These are phyloP conservation scores for Schwanniomyces occidentalis DNA, from an alignment of 805 yeast species.

Conservation along the genomic window DNA sequence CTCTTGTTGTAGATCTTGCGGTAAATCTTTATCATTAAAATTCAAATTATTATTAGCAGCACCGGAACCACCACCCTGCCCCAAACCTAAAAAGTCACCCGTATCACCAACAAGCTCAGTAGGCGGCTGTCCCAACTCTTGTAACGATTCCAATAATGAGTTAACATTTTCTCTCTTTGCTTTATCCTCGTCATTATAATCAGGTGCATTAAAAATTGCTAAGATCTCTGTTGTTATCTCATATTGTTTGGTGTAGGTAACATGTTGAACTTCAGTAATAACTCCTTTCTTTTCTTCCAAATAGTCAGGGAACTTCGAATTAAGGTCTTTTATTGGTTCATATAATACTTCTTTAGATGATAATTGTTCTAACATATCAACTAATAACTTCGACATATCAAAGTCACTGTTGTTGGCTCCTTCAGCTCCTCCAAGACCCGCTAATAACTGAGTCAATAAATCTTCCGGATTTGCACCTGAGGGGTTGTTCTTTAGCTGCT, in stretches of 20 bases:
- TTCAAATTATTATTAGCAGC: slow-evolving; percentile 40
- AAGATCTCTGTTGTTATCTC: slow-evolving; percentile 61
- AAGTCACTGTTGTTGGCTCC: slow-evolving; percentile 43
- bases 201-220: slow-evolving; percentile 61
- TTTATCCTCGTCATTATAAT: slow-evolving; percentile 54
- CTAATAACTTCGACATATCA: slow-evolving; percentile 63
- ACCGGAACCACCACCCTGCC: slow-evolving; percentile 38
- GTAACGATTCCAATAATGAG: slow-evolving; percentile 61
- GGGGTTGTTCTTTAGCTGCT: slow-evolving; percentile 49
- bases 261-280: slow-evolving; percentile 47
- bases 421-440: slow-evolving; percentile 42
- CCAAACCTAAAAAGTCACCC: slow-evolving; percentile 46
- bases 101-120: slow-evolving; percentile 65
- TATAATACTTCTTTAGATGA: slow-evolving; percentile 83
- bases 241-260: slow-evolving; percentile 61
- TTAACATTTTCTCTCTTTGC: slow-evolving; percentile 52
- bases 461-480: slow-evolving; percentile 44
- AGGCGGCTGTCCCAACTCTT: slow-evolving; percentile 81
- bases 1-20: slow-evolving; percentile 51
- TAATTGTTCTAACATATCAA: slow-evolving; percentile 77
- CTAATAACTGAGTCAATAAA: slow-evolving; percentile 62
- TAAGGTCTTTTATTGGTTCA: slow-evolving; percentile 83
- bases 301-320: slow-evolving; percentile 71
- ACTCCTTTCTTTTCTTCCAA: slow-evolving; percentile 51
- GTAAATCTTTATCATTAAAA: slow-evolving; percentile 53